Base-by-base conservation (phyloP, 306 rosid genomes). In the Parietaria judaica region DNA sequence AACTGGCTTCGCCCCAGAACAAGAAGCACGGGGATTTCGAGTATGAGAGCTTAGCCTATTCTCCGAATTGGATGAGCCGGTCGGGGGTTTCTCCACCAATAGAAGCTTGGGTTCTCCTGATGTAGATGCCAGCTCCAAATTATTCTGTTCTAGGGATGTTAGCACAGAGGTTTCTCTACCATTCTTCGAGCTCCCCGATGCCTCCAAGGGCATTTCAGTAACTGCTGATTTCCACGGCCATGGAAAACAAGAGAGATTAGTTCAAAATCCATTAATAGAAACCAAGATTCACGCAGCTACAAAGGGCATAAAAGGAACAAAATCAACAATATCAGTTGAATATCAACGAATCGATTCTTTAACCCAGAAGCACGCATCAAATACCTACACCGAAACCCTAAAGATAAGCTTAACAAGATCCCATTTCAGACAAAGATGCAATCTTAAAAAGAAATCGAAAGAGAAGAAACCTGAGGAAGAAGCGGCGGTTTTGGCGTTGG, bases 111-210 rank as follows among this genome's bases (percentile, higher is more conserved):
- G 64, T 17, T 70, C 75, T 45, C n/a, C 63, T 41, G 78, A 56
- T 38, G 79, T 62, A 54, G 59, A 55, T 43, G 63, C 81, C 63
- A 46, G 63, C 51, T 49, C 76, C 49, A 51, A 54, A 14, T 54
- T 77, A 1, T 7, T 76, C 61, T 75, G 92, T 70, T 66, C 79
- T 74, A 57, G 36, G 70, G 80, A 68, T 12, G 79, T 61, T 34
- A 74, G 23, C 37, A 56, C 70, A 50, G 51, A 74, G 63, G 62
- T 51, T 11, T 59, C 59, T 60, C 68, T 73, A 34, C 62, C 72
- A 54, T 74, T 82, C 46, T 60, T 82, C 15, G 9, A 52, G 72
- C 69, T 64, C 63, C 73, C 84, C 0, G 70, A 15, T 3, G 76
- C 75, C 17, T 61, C 79, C 49, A 64, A 77, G 6, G 38, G 47